These are phyloP conservation scores for Neonothopanus nambi DNA, from an alignment of 1,284 basidiomycete genomes.

Conservation along the genomic window DNA sequence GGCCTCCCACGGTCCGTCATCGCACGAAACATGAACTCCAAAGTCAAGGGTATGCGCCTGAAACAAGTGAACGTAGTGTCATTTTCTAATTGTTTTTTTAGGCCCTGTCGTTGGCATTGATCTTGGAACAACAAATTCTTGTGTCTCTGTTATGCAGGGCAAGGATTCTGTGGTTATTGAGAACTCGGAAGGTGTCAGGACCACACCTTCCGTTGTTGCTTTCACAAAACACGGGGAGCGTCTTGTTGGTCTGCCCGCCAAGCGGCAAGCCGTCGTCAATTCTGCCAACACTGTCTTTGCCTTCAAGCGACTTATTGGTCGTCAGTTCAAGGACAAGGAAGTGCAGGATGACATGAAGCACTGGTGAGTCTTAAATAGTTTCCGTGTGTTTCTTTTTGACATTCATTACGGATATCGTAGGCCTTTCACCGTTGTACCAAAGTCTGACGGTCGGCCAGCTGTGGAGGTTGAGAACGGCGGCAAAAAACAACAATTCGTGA, in stretches of 20 bases:
- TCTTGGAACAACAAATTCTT: slow-evolving; percentile 89
- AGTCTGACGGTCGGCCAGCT: slow-evolving; percentile 69
- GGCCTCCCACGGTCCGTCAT: slow-evolving; percentile 68
- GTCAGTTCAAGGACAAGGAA: slow-evolving; percentile 88
- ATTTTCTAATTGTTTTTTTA: slow-evolving; percentile 24
- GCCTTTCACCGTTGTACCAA: slow-evolving; percentile 82
- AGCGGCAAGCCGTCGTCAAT: slow-evolving; percentile 98
- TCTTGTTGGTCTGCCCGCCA: slow-evolving; percentile 93
- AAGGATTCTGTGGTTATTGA: slow-evolving; percentile 94
- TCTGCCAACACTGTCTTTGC: slow-evolving; percentile 92
- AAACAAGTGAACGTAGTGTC: neutral
- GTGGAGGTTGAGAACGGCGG: slow-evolving; percentile 80
- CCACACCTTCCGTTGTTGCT: slow-evolving; percentile 97
- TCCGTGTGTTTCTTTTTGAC: too few species aligned
- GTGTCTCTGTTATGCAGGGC: slow-evolving; percentile 95
- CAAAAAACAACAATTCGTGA: slow-evolving; percentile 66
- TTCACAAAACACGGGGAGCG: slow-evolving; percentile 97
- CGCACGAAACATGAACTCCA: slow-evolving; percentile 82
- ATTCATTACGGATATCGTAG: slow-evolving; percentile 38
- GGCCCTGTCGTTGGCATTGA: slow-evolving; percentile 86
- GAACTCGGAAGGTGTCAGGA: slow-evolving; percentile 96
- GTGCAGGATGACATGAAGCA: slow-evolving; percentile 89
- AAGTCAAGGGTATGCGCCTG: slow-evolving; percentile 63
- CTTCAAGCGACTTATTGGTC: slow-evolving; percentile 96
- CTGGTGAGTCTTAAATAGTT: slow-evolving; percentile 48